Evolutionary conservation across 495 filamentous ascomycete species (phyloP).

Genomic region (Penicillium paradoxum): DNA sequence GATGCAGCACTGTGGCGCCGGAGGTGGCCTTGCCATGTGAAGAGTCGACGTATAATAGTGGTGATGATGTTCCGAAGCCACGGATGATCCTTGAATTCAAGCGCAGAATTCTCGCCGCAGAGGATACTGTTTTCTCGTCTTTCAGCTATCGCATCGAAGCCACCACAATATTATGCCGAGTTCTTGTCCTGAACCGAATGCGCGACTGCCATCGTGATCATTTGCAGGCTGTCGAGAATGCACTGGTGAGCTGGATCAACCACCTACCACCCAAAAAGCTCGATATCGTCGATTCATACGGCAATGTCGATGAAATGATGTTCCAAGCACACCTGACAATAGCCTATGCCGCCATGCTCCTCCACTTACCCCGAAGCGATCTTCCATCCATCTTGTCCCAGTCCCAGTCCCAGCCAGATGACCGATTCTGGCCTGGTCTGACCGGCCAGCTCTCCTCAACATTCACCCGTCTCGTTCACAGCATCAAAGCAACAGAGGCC

Average conservation of each 20-base stretch:
- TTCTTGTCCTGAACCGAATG: conserved; percentile 33
- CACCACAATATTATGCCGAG: conserved; percentile 31
- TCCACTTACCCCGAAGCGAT: conserved; percentile 40
- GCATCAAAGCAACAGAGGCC: conserved; percentile 42
- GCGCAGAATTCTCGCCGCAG: conserved; percentile 31
- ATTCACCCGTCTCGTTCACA: conserved; percentile 35
- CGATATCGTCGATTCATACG: conserved; percentile 42
- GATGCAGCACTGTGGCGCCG: conserved; percentile 28
- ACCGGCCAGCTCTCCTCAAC: conserved; percentile 33
- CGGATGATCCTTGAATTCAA: conserved; percentile 33
- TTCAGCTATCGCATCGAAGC: conserved; percentile 45
- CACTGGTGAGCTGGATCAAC: conserved; percentile 43
- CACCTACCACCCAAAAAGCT: conserved; percentile 37
- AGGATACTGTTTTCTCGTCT: conserved; percentile 36
- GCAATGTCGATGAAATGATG: conserved; percentile 44
- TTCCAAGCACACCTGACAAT: conserved; percentile 42
- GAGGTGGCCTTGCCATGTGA: conserved; percentile 40
- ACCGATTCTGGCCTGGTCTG: conserved; percentile 25
- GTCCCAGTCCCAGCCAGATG: conserved; percentile 20
- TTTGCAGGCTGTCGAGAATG: conserved; percentile 41
- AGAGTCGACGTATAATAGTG: conserved; percentile 30
- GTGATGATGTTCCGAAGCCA: conserved; percentile 26
- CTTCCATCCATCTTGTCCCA: conserved; percentile 28
- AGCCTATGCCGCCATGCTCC: conserved; percentile 37
- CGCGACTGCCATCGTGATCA: conserved; percentile 38